These are phyloP conservation scores for Hypoxylon sp. DNA, from an alignment of 2,329 filamentous ascomycete genomes.

Conservation along the genomic window DNA sequence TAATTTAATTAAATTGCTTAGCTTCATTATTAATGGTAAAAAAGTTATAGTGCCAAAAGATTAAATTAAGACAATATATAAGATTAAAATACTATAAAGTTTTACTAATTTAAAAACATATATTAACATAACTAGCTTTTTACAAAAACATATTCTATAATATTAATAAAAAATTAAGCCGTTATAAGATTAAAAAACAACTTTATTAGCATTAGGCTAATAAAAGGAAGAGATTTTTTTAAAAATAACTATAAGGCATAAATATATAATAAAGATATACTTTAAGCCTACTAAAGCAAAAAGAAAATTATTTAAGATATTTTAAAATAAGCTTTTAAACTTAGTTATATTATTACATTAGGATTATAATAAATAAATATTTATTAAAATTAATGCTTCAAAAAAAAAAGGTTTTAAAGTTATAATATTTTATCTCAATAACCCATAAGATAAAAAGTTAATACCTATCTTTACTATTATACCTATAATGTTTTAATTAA, in stretches of 20 bases:
- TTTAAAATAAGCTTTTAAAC: not conserved
- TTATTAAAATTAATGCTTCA: not conserved
- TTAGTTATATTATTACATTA: not conserved
- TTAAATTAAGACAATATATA: not conserved
- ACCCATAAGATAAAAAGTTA: not conserved
- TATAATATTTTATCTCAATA: not conserved
- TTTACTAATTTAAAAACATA: not conserved
- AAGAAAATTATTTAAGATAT: not conserved
- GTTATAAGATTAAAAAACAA: not conserved
- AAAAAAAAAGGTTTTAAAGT: not conserved
- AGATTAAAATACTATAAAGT: not conserved
- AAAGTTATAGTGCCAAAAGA: too few relatives aligned
- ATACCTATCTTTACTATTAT: not conserved
- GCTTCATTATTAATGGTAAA: not conserved
- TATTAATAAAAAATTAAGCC: not conserved
- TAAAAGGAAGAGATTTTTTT: not conserved
- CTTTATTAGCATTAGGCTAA: not conserved
- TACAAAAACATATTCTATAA: not conserved
- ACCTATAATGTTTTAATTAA: not conserved
- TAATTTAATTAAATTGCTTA: not conserved
- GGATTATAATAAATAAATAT: not conserved
- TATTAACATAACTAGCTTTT: not conserved
- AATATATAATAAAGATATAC: too few relatives aligned
- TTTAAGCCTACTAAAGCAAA: not conserved
- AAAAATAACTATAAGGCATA: not conserved